Conservation (phyloP, 768 basidiomycete species). For the Suillus ampliporus region DNA sequence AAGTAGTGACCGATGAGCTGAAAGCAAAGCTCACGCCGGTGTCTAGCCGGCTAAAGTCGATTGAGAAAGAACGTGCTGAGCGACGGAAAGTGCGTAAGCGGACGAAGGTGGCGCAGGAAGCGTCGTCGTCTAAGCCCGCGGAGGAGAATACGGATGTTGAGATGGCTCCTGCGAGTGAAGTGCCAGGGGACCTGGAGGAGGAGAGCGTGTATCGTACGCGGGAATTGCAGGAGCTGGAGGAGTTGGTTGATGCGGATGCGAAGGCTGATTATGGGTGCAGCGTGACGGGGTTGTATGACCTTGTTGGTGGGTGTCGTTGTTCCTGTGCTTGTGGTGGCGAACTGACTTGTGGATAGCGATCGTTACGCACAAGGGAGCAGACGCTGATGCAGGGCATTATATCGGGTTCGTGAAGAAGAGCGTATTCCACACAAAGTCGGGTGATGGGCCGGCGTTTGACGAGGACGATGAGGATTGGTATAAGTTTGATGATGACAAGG, state of each 20-base stretch:
- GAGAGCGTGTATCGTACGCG: conserved; percentile 66
- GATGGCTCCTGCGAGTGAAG: conserved; percentile 33
- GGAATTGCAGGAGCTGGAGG: conserved; percentile 70
- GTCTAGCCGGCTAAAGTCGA: conserved; percentile 71
- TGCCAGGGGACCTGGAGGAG: conserved; percentile 52
- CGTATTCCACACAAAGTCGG: conserved; percentile 52
- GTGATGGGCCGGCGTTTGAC: conserved; percentile 33
- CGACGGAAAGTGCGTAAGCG: conserved; percentile 81
- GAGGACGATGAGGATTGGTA: conserved; percentile 87
- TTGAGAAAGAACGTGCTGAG: conserved; percentile 85
- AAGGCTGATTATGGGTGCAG: conserved; percentile 76
- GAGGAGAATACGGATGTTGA: conserved; percentile 57
- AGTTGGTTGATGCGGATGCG: conserved; percentile 65
- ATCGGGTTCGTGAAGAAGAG: conserved; percentile 89
- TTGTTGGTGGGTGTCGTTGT: conserved; percentile 68
- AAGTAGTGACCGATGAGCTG: conserved; percentile 82
- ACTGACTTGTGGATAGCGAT: conserved; percentile 61
- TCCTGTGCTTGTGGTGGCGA: background rate
- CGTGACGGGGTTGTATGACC: conserved; percentile 85
- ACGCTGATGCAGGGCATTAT: conserved; percentile 95
- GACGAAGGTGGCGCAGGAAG: conserved; percentile 51
- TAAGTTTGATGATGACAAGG: conserved; percentile 97
- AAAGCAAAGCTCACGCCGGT: conserved; percentile 73
- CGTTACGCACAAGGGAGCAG: conserved; percentile 96
- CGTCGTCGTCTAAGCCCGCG: conserved; percentile 26